Evolutionary conservation across 2,329 filamentous ascomycete species (phyloP), one percentile per base, ranked within the genome.

Genomic region (Monosporascus cannonballus): DNA sequence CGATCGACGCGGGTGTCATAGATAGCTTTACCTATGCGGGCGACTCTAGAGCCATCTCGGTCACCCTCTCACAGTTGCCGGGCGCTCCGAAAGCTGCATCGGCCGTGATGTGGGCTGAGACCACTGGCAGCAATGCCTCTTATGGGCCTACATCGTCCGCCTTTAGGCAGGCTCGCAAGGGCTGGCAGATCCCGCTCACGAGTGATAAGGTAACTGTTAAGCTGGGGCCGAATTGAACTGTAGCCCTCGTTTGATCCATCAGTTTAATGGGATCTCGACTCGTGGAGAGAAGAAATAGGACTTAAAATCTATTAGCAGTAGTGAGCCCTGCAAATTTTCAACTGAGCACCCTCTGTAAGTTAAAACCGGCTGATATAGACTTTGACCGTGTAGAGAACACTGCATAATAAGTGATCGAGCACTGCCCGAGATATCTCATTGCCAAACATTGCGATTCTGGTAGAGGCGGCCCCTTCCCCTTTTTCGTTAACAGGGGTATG

Each of bases 1-100:
- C 66, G 0, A 54, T 74, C 8, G 75, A 78, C 51, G 73, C 74
- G 0, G 77, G 75, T 1, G 67, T 65, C 0, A 73, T 80, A 7
- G 54, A 61, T 4, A 55, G 64, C 15, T 69, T 78, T 24, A 64
- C 52, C 0, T 77, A 72, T 51, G 52, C 62, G 6, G 48, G 54
- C 1, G 55, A 54, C 2, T 55, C 60, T 4, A 60, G 57, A 20
- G 59, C 53, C 8, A 53, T 70, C 6, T 58, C 62, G 0, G 38
- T 74, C 2, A 64, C 64, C 4, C 22, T 74, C 17, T 54, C 59
- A 0, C 69, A 74, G 52, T 51, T 64, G 4, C 50, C 63, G 4
- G 62, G 56, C 0, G 61, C 60, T 0, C 69, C 67, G 1, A 60
- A 51, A 8, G 64, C 71, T 0, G 48, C 54, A 2, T 60, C 65